Percentiles rank a stretch among this genome's conserved stretches.
phyloP scores from a whole-genome alignment of 805 yeast species.

The Teunomyces stri region DNA sequence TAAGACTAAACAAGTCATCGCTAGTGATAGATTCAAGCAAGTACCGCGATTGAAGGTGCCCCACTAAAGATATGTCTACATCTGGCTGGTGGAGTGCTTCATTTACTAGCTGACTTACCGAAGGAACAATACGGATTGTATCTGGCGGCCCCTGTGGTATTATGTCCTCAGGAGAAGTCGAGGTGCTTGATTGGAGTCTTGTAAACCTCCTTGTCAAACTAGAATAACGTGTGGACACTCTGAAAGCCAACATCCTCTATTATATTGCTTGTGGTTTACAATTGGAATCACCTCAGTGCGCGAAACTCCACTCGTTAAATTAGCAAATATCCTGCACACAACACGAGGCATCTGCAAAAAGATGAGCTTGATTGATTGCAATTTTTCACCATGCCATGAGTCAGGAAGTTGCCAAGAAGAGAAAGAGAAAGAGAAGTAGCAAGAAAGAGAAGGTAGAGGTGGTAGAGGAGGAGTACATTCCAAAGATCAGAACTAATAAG shows the following conservation, averaged over 20 bases:
- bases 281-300: background rate
- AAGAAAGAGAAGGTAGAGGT: slow-evolving; percentile 13
- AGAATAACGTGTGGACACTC: background rate
- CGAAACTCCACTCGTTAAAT: background rate
- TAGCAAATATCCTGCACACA: background rate
- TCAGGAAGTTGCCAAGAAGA: slow-evolving; percentile 13
- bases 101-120: slow-evolving; percentile 26
- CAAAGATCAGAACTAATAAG: slow-evolving; percentile 12
- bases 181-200: background rate
- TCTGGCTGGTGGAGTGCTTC: slow-evolving; percentile 20
- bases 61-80: slow-evolving; percentile 28
- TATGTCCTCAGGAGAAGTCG: background rate
- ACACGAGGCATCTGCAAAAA: background rate
- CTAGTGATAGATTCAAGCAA: slow-evolving; percentile 38
- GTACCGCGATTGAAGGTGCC: slow-evolving; percentile 34
- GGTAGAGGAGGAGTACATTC: slow-evolving; percentile 12
- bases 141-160: slow-evolving; percentile 18
- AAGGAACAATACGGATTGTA: slow-evolving; percentile 40
- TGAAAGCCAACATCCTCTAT: background rate
- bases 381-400: slow-evolving; percentile 1
- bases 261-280: background rate
- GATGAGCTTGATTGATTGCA: background rate
- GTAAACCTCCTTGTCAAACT: background rate
- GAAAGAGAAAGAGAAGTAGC: slow-evolving; percentile 32
- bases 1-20: slow-evolving; percentile 35